A percentile compares a stretch with the other conserved stretches of the same genome.
phyloP scores from a whole-genome alignment of 441 rosid genomes.

The Erodium chrysanthum region DNA sequence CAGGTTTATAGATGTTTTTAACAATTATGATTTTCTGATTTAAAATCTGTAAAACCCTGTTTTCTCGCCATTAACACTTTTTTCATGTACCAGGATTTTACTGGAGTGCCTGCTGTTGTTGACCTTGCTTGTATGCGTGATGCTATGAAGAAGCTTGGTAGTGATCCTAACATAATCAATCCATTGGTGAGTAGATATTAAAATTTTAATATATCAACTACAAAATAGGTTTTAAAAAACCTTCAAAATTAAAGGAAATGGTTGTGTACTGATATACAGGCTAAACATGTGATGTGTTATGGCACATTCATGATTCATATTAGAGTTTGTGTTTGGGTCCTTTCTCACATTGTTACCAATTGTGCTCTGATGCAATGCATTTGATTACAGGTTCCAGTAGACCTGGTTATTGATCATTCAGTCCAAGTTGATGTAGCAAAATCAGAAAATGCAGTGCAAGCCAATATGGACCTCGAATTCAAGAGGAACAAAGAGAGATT shows the following conservation, averaged over 20 bases:
- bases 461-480: slow-evolving; percentile 45
- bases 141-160: slow-evolving; percentile 46
- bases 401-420: slow-evolving; percentile 53
- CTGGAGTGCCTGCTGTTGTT: slow-evolving; percentile 56
- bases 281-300: neutral
- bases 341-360: neutral
- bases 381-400: slow-evolving; percentile 44
- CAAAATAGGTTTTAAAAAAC: too few species aligned
- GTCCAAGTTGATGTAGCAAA: slow-evolving; percentile 58
- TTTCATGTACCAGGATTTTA: slow-evolving; percentile 36
- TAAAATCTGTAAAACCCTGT: neutral
- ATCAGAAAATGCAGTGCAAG: slow-evolving; percentile 43
- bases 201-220: neutral
- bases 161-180: slow-evolving; percentile 52
- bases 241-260: too few species aligned
- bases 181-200: slow-evolving; percentile 40
- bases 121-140: slow-evolving; percentile 64
- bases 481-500: slow-evolving; percentile 50
- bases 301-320: neutral
- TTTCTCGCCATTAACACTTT: neutral
- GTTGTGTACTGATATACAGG: too few species aligned
- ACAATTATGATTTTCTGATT: neutral
- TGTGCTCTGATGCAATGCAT: neutral
- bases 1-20: slow-evolving; percentile 29
- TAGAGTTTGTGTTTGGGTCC: neutral